phyloP scores from a whole-genome alignment of 495 filamentous ascomycete genomes.

The Aspergillus diversus region DNA sequence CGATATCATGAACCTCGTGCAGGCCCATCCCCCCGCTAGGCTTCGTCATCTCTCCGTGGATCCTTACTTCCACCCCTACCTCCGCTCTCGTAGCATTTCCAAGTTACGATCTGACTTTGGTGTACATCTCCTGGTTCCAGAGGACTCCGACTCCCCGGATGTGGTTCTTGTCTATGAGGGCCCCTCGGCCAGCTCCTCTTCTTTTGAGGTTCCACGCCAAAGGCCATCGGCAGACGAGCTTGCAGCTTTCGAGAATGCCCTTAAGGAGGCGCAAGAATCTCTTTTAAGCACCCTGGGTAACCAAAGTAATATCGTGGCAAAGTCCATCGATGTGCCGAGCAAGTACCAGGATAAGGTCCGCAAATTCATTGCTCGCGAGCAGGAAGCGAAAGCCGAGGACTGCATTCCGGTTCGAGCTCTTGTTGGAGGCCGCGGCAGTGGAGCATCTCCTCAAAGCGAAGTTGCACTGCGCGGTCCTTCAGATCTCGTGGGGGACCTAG shows the following conservation, averaged over 20 bases:
- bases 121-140: conserved; percentile 78
- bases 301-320: conserved; percentile 69
- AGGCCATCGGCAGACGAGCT: conserved; percentile 63
- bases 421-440: conserved; percentile 52
- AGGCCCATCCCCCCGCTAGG: conserved; percentile 76
- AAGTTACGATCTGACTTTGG: conserved; percentile 73
- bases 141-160: conserved; percentile 62
- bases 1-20: conserved; percentile 79
- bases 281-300: conserved; percentile 70
- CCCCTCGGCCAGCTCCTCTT: conserved; percentile 50
- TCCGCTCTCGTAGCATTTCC: conserved; percentile 64
- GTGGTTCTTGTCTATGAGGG: conserved; percentile 88
- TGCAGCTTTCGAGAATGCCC: conserved; percentile 65
- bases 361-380: conserved; percentile 76
- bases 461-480: conserved; percentile 78
- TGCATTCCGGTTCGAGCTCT: conserved; percentile 75
- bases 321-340: conserved; percentile 67
- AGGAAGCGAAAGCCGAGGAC: conserved; percentile 64
- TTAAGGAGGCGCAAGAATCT: conserved; percentile 73
- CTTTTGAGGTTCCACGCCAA: conserved; percentile 70
- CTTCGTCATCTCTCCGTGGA: conserved; percentile 73
- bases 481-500: conserved; percentile 68
- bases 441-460: conserved; percentile 32
- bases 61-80: conserved; percentile 82
- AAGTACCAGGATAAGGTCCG: conserved; percentile 83